Conservation (phyloP, 1,139 yeast genomes). For the Suhomyces wounanorum region DNA sequence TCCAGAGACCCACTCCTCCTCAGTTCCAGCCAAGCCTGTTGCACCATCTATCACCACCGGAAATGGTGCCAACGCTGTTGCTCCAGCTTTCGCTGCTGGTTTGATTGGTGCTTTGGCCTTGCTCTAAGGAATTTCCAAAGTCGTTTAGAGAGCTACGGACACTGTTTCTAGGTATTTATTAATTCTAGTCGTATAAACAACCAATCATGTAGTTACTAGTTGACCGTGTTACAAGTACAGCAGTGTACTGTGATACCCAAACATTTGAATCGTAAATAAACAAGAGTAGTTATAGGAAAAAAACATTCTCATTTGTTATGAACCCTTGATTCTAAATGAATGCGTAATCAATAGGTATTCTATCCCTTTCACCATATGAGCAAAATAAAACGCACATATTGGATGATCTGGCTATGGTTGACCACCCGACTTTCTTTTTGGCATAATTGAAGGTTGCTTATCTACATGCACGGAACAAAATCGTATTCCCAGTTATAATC, state of each 20-base stretch:
- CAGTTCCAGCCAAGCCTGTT: constrained; percentile 14
- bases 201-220: no score
- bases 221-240: no score
- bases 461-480: no score
- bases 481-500: no score
- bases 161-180: background rate
- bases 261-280: no score
- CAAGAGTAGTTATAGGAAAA: no score
- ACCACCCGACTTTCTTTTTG: no score
- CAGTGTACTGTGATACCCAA: no score
- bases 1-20: constrained; percentile 8
- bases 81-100: constrained; percentile 20
- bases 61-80: constrained; percentile 3
- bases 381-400: no score
- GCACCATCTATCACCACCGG: constrained; percentile 10
- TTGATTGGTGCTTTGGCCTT: constrained; percentile 21
- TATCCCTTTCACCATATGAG: background rate
- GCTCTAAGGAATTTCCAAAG: constrained; percentile 11
- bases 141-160: background rate
- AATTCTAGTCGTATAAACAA: background rate
- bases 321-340: background rate
- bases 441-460: no score
- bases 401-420: no score
- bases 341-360: background rate
- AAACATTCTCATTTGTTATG: background rate